These are phyloP conservation scores for Suillus clintonianus DNA, from an alignment of 768 basidiomycete species.

Conservation along the genomic window DNA sequence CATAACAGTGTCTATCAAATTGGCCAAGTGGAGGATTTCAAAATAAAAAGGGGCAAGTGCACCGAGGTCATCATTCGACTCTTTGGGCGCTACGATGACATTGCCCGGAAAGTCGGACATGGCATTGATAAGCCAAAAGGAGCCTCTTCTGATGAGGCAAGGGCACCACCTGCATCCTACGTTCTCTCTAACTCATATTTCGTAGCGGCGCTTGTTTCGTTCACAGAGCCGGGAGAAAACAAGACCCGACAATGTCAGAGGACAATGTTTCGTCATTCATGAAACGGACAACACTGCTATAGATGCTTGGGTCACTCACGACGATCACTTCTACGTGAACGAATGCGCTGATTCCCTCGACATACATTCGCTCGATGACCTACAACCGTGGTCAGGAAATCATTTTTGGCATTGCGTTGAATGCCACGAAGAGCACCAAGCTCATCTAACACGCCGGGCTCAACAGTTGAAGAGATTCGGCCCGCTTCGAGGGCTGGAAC, in stretches of 20 bases:
- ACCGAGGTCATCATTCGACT: constrained; percentile 38
- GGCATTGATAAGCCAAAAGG: constrained; percentile 13
- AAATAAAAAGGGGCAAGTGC: constrained; percentile 18
- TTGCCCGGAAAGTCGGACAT: constrained; percentile 24
- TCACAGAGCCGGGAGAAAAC: constrained; percentile 30
- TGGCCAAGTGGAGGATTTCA: constrained; percentile 54
- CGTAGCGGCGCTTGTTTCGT: constrained; percentile 42
- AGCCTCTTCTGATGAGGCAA: constrained; percentile 46
- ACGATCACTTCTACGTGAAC: constrained; percentile 63
- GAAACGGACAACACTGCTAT: constrained; percentile 32
- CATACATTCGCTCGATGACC: constrained; percentile 20
- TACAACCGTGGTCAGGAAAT: constrained; percentile 24
- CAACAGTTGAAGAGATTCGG: constrained; percentile 38
- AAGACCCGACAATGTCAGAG: constrained; percentile 46
- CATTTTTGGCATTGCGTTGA: constrained; percentile 39
- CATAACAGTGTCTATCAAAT: constrained; percentile 42
- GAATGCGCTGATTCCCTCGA: constrained; percentile 25
- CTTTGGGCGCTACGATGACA: constrained; percentile 50
- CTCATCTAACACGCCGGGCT: constrained; percentile 28
- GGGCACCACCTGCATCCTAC: constrained; percentile 11
- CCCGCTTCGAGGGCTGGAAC: constrained; percentile 60
- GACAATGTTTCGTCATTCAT: constrained; percentile 52
- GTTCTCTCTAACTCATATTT: constrained; percentile 8
- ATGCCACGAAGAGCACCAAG: constrained; percentile 40
- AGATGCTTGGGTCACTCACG: constrained; percentile 45